Evolutionary conservation across 805 yeast genomes (phyloP).

Genomic region (Wickerhamomyces bovis): DNA sequence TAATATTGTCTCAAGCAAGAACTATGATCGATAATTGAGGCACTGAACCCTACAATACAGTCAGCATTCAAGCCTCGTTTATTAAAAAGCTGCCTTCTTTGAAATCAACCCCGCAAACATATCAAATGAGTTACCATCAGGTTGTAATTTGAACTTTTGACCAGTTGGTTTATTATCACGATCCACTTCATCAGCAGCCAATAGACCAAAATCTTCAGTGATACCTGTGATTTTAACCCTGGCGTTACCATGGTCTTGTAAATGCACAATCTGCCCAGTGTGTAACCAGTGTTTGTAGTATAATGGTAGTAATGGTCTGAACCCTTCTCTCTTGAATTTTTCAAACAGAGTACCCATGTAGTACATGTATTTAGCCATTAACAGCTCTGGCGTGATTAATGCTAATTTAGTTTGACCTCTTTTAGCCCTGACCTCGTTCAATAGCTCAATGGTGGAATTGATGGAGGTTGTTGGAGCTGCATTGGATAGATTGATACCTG

Average conservation of each 20-base stretch:
- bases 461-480: conserved; percentile 91
- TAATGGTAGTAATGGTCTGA: conserved; percentile 54
- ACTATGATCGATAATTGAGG: too few relatives aligned
- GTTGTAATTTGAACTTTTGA: conserved; percentile 65
- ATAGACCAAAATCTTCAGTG: conserved; percentile 75
- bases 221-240: conserved; percentile 74
- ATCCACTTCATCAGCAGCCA: conserved; percentile 66
- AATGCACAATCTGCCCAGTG: conserved; percentile 60
- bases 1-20: too few relatives aligned
- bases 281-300: conserved; percentile 91
- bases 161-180: conserved; percentile 43
- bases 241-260: conserved; percentile 46
- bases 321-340: conserved; percentile 58
- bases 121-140: conserved; percentile 97
- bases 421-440: conserved; percentile 46
- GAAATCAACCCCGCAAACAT: conserved; percentile 86
- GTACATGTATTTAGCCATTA: conserved; percentile 64
- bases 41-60: too few relatives aligned
- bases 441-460: conserved; percentile 55
- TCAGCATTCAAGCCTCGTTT: neutral
- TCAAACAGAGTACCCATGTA: conserved; percentile 58
- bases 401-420: conserved; percentile 29
- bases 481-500: conserved; percentile 80
- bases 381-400: conserved; percentile 33
- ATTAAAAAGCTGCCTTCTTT: conserved; percentile 33